These are phyloP conservation scores for Botrytis sinoallii DNA, from an alignment of 2,329 filamentous ascomycete species.

Conservation along the genomic window DNA sequence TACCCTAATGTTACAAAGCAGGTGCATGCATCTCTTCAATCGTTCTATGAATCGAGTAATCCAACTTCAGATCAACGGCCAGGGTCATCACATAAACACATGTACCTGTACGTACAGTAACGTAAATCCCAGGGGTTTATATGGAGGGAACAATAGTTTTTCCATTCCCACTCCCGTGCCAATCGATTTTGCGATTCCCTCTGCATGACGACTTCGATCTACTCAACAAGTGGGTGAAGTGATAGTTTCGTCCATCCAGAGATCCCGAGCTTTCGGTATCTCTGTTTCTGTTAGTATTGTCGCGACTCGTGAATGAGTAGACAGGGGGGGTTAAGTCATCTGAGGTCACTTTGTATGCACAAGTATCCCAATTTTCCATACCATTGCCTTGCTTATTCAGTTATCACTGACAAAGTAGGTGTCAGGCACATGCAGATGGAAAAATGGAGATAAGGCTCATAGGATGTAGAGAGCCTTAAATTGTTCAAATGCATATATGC, in stretches of 20 bases:
- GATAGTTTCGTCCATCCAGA: background rate
- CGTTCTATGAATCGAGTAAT: background rate
- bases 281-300: background rate
- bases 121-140: background rate
- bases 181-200: background rate
- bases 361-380: background rate
- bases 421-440: background rate
- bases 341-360: background rate
- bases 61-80: background rate
- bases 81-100: background rate
- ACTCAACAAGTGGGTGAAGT: background rate
- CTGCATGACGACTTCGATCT: background rate
- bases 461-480: background rate
- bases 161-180: background rate
- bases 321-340: background rate
- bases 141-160: slow-evolving; percentile 4
- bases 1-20: background rate
- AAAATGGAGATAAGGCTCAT: background rate
- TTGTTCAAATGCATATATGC: background rate
- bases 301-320: background rate
- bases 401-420: background rate
- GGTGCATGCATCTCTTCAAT: background rate
- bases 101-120: background rate
- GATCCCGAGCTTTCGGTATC: background rate
- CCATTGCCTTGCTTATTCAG: background rate